Evolutionary conservation across 2,329 filamentous ascomycete genomes (phyloP), one percentile per base, ranked within the genome.

Genomic region (Dothistroma pini): DNA sequence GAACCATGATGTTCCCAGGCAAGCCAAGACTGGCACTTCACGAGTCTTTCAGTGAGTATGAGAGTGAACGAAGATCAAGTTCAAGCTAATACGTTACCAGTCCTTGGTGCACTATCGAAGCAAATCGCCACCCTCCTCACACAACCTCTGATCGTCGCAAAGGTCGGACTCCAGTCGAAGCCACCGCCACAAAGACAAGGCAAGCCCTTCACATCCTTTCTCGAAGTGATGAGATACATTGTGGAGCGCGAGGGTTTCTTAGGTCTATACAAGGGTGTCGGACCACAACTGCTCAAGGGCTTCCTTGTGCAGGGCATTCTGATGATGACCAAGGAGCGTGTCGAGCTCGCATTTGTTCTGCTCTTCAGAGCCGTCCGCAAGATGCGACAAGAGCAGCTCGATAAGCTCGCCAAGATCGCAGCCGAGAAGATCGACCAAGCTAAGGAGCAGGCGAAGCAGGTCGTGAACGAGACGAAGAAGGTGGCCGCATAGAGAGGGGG

Each of bases 321-420:
- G 44, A 99, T 99, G 95, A 99, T 97, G 92, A 95, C 92, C 53
- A 99, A 99, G 79, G 95, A 99, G 78, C 85, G 92, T 68, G 90
- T 97, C 77, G 95, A 97, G 75, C 79, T 97, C 16, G 75, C 92
- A 50, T 97, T 97, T 74, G 81, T 97, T 64, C 79, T 96, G 31
- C 83, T 99, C 55, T 87, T 97, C 76, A 86, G 91, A 69, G 96
- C 95, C 70, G 73, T 97, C 57, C 85, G 87, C 67, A 85, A 86
- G 67, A 70, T 96, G 60, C 86, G 85, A 69, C 83, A 86, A 50
- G 82, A 89, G 67, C 88, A 89, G 73, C 79, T 96, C 49, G 83
- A 85, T 66, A 89, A 87, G 72, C 80, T 86, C 16, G 86, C 87
- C 12, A 81, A 86, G 55, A 70, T 86, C 56, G 86, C 88, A 10